phyloP scores from a whole-genome alignment of 495 filamentous ascomycete species.

The Glonium stellatum region DNA sequence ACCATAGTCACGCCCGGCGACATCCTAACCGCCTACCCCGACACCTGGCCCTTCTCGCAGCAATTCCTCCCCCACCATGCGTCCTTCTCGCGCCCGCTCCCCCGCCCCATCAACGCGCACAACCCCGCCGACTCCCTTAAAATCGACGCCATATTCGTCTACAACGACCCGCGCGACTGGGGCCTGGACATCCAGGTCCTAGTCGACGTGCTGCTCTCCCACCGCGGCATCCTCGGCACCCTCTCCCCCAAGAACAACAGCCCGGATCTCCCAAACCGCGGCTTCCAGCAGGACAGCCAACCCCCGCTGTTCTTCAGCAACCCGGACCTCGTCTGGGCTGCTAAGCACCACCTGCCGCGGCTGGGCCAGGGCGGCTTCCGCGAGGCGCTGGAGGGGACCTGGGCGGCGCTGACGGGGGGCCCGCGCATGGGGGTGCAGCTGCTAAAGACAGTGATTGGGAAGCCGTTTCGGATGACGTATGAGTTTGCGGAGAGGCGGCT shows the following conservation, averaged over 20 bases:
- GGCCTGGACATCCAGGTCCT: conserved; percentile 79
- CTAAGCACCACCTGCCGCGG: conserved; percentile 73
- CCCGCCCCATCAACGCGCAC: conserved; percentile 34
- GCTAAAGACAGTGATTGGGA: conserved; percentile 66
- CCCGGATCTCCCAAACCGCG: conserved; percentile 55
- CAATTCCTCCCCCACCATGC: conserved; percentile 55
- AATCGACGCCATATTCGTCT: conserved; percentile 81
- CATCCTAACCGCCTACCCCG: conserved; percentile 63
- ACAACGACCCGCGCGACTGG: conserved; percentile 92
- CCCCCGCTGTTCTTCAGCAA: conserved; percentile 81
- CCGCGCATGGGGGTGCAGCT: conserved; percentile 49
- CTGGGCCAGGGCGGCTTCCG: conserved; percentile 92
- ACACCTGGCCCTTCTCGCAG: conserved; percentile 73
- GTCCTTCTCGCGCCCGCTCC: conserved; percentile 56
- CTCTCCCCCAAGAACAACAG: conserved; percentile 54
- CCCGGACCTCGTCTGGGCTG: conserved; percentile 83
- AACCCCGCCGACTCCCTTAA: conserved; percentile 49
- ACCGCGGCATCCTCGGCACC: conserved; percentile 68
- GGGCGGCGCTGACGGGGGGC: conserved; percentile 64
- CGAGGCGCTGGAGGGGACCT: conserved; percentile 69
- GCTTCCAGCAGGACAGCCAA: conserved; percentile 72
- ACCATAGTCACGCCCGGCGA: conserved; percentile 81
- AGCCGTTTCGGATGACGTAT: conserved; percentile 72
- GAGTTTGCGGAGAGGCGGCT: conserved; percentile 74
- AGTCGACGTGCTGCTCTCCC: conserved; percentile 70